Evolutionary conservation across 2,329 filamentous ascomycete genomes (phyloP).

Genomic region (Fusarium floridanum): DNA sequence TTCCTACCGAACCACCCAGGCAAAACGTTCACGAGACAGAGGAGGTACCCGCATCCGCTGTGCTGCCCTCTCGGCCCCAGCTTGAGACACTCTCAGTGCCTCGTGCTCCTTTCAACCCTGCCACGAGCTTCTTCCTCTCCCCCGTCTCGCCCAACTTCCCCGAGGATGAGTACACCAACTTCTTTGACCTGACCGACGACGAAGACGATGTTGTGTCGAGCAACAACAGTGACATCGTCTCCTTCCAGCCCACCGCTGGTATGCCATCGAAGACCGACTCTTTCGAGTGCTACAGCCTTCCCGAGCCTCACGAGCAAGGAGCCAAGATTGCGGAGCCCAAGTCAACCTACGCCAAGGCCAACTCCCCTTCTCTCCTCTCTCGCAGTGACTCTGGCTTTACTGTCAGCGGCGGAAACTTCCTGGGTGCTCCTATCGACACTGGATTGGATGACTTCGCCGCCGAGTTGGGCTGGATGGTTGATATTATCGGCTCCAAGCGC

Average conservation of each 20-base stretch:
- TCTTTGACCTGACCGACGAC: constrained; percentile 62
- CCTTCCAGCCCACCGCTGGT: constrained; percentile 39
- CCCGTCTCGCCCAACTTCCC: constrained; percentile 55
- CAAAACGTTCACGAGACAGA: constrained; percentile 20
- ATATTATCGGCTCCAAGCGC: constrained; percentile 57
- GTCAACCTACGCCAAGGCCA: constrained; percentile 38
- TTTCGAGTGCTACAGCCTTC: constrained; percentile 62
- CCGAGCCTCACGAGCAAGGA: constrained; percentile 46
- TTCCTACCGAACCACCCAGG: constrained; percentile 34
- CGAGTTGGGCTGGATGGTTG: constrained; percentile 67
- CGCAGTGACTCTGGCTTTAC: constrained; percentile 33
- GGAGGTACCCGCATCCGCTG: constrained; percentile 37
- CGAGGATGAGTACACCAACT: constrained; percentile 59
- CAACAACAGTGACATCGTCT: constrained; percentile 53
- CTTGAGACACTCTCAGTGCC: constrained; percentile 40
- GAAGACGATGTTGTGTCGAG: constrained; percentile 55
- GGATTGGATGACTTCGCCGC: constrained; percentile 57
- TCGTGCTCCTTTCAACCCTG: constrained; percentile 47
- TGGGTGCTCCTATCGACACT: constrained; percentile 53
- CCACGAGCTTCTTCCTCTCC: constrained; percentile 49
- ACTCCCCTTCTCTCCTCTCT: constrained; percentile 45
- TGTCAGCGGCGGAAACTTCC: constrained; percentile 43
- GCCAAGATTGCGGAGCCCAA: constrained; percentile 36
- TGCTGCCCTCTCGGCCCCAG: constrained; percentile 36
- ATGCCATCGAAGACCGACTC: constrained; percentile 33